A percentile compares a stretch with the other conserved stretches of the same genome.
Conservation (phyloP, 352 stramenopile species). For the Globisporangium recalcitrans region DNA sequence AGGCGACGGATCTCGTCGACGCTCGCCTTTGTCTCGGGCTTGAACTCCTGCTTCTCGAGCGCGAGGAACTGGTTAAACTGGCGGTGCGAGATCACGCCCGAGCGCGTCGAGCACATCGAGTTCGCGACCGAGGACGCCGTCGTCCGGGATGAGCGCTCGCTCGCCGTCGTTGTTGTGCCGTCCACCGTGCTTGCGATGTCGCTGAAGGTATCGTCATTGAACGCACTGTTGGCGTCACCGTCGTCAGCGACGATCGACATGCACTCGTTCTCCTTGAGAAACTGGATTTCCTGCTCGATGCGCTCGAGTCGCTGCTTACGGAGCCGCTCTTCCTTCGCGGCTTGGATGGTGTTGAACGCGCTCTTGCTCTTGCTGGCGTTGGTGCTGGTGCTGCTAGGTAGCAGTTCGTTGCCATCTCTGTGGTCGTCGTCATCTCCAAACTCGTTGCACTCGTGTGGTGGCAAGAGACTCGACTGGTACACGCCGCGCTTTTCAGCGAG, state of each 20-base stretch:
- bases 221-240: constrained; percentile 10
- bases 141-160: constrained; percentile 44
- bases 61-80: constrained; percentile 51
- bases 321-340: constrained; percentile 36
- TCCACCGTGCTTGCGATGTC: constrained; percentile 1
- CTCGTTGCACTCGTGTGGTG: constrained; percentile 14
- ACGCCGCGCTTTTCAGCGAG: constrained; percentile 30
- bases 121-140: constrained; percentile 36
- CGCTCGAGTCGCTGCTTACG: constrained; percentile 39
- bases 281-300: constrained; percentile 54
- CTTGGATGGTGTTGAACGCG: constrained; percentile 35
- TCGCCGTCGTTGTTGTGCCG: constrained; percentile 24
- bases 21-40: constrained; percentile 28
- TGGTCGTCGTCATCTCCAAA: constrained; percentile 24
- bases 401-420: background rate
- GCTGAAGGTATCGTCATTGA: background rate
- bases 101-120: constrained; percentile 47
- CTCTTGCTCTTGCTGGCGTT: background rate
- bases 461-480: constrained; percentile 26
- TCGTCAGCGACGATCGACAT: constrained; percentile 44
- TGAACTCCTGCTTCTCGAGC: constrained; percentile 27
- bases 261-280: constrained; percentile 37
- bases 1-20: constrained; percentile 40
- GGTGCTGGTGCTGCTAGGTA: background rate
- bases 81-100: constrained; percentile 47